phyloP scores from a whole-genome alignment of 78 protist genomes.

The Dictyostelium purpureum region DNA sequence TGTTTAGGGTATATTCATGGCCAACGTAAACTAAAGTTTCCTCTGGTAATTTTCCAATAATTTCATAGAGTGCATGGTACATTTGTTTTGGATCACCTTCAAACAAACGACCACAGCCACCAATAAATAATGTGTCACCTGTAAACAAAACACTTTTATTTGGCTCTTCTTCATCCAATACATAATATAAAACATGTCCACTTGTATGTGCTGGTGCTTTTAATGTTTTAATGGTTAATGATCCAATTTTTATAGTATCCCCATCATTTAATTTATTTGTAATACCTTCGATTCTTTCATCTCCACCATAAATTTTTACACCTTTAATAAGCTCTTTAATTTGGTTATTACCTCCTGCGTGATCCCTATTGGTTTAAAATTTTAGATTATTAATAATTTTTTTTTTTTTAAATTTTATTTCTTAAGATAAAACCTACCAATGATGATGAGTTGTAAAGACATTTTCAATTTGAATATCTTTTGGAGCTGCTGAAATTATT shows the following conservation, averaged over 20 bases:
- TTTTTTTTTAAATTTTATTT: neutral
- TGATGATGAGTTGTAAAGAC: slow-evolving; percentile 92
- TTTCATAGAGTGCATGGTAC: slow-evolving; percentile 55
- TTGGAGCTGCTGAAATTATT: slow-evolving; percentile 3
- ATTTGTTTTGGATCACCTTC: slow-evolving; percentile 87
- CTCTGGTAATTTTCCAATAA: slow-evolving; percentile 63
- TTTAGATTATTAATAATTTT: neutral
- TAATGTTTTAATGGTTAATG: neutral
- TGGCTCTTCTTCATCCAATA: neutral
- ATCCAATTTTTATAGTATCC: slow-evolving; percentile 63
- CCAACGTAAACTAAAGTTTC: slow-evolving; percentile 84
- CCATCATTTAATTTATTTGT: slow-evolving; percentile 23
- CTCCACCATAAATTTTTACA: slow-evolving; percentile 80
- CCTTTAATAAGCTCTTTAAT: slow-evolving; percentile 14
- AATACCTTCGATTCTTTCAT: slow-evolving; percentile 66
- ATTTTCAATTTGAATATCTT: slow-evolving; percentile 7
- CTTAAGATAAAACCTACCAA: slow-evolving; percentile 12
- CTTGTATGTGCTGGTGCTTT: slow-evolving; percentile 90
- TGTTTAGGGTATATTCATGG: slow-evolving; percentile 90
- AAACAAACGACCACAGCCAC: slow-evolving; percentile 90
- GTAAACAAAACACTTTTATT: slow-evolving; percentile 55
- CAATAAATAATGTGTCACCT: slow-evolving; percentile 93
- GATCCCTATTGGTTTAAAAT: slow-evolving; percentile 79
- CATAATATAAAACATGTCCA: slow-evolving; percentile 65
- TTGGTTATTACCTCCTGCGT: slow-evolving; percentile 85